phyloP scores from a whole-genome alignment of 257 asterid species.

The Solanum dulcamara region DNA sequence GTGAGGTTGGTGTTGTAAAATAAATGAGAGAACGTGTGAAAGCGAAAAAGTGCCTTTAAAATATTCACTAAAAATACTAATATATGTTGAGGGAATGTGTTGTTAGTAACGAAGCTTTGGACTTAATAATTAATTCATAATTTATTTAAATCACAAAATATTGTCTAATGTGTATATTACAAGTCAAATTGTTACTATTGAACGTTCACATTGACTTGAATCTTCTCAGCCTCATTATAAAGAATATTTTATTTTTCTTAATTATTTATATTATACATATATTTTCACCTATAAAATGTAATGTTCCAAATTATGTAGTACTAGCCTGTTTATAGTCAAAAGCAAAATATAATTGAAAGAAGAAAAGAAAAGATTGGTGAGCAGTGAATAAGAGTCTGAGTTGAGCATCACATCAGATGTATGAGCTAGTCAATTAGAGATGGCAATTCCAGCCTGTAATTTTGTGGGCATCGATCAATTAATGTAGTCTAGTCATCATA shows the following conservation, averaged over 20 bases:
- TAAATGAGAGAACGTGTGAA: too few species aligned
- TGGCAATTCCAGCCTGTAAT: neutral
- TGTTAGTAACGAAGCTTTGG: too few species aligned
- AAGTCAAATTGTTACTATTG: neutral
- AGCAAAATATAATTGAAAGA: neutral
- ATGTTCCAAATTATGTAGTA: neutral
- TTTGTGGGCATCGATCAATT: neutral
- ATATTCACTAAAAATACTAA: too few species aligned
- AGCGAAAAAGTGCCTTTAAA: too few species aligned
- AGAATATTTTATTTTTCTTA: neutral
- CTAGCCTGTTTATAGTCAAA: neutral
- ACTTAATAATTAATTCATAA: too few species aligned
- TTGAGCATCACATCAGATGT: neutral
- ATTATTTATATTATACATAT: neutral
- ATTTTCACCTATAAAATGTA: neutral
- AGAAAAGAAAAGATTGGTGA: neutral
- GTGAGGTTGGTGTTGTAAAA: too few species aligned
- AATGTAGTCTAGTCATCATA: neutral
- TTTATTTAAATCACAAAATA: too few species aligned
- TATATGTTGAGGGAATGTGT: too few species aligned
- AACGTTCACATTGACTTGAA: neutral
- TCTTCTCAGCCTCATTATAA: neutral
- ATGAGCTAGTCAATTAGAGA: neutral
- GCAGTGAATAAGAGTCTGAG: neutral
- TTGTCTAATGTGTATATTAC: too few species aligned